phyloP scores from a whole-genome alignment of 148 eudicot genomes.

The Diospyros lotus region DNA sequence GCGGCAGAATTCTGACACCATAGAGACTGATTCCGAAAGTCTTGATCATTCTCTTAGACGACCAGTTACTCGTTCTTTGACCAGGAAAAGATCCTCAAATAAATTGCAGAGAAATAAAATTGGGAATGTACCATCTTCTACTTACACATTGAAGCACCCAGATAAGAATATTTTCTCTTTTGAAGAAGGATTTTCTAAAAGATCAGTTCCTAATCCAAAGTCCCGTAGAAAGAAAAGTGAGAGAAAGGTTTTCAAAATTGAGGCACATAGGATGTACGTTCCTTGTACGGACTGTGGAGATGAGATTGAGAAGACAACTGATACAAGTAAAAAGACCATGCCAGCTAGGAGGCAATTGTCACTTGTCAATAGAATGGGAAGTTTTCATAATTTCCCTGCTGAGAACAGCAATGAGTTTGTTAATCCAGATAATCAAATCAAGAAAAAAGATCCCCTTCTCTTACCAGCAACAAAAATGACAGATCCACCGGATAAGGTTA shows the following conservation, averaged over 20 bases:
- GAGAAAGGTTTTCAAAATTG: conserved; percentile 32
- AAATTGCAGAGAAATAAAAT: conserved; percentile 17
- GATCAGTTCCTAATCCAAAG: conserved; percentile 20
- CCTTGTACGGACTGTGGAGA: conserved; percentile 18
- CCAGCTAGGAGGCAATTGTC: conserved; percentile 23
- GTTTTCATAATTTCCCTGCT: conserved; percentile 14
- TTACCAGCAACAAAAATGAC: conserved; percentile 25
- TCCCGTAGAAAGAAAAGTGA: conserved; percentile 27
- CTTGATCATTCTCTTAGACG: conserved; percentile 30
- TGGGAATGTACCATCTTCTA: conserved; percentile 24
- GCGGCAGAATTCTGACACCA: conserved; percentile 61
- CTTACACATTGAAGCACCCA: conserved; percentile 23
- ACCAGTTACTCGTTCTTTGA: conserved; percentile 56
- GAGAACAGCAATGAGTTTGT: conserved; percentile 19
- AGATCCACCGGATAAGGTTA: conserved; percentile 23
- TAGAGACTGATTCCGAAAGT: conserved; percentile 73
- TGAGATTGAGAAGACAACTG: conserved; percentile 22
- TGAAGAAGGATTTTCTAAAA: conserved; percentile 30
- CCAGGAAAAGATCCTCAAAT: conserved; percentile 41
- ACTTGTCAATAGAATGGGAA: conserved; percentile 16
- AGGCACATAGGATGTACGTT: conserved; percentile 21
- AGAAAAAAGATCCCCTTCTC: conserved; percentile 16
- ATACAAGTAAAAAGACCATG: conserved; percentile 24
- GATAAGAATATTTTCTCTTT: conserved; percentile 36
- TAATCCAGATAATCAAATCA: conserved; percentile 21